A percentile compares a stretch with the other conserved stretches of the same genome.
Evolutionary conservation across 2,329 filamentous ascomycete genomes (phyloP).

Genomic region (Penicillium olsonii): DNA sequence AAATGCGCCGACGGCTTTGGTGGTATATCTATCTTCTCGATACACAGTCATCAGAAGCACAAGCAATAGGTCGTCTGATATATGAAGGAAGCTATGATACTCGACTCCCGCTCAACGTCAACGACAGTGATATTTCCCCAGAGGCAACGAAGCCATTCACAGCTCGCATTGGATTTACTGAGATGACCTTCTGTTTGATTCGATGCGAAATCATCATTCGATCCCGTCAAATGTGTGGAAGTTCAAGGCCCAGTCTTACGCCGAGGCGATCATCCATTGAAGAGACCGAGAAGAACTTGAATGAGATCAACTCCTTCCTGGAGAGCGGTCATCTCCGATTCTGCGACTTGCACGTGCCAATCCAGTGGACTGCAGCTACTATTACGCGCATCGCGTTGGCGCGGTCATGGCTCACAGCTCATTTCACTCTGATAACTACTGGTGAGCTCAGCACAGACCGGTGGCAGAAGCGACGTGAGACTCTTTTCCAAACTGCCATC

Average conservation of each 20-base stretch:
- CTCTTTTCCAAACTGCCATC: neutral
- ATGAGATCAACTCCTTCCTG: neutral
- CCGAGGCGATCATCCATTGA: neutral
- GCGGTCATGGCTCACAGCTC: neutral
- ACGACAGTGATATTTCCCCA: slow-evolving; percentile 30
- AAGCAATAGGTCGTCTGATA: slow-evolving; percentile 35
- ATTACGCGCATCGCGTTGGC: slow-evolving; percentile 6
- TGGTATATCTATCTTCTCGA: slow-evolving; percentile 44
- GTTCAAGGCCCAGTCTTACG: neutral
- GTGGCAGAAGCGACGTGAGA: neutral
- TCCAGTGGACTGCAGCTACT: slow-evolving; percentile 12
- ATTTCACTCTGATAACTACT: neutral
- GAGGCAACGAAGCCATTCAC: slow-evolving; percentile 43
- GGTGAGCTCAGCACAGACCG: neutral
- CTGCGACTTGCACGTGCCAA: slow-evolving; percentile 6
- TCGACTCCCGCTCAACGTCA: neutral
- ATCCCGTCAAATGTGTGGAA: neutral
- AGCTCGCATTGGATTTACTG: slow-evolving; percentile 48
- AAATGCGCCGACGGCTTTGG: slow-evolving; percentile 25
- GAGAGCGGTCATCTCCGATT: slow-evolving; percentile 7
- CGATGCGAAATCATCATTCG: slow-evolving; percentile 44
- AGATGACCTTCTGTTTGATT: slow-evolving; percentile 46
- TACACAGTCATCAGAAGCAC: slow-evolving; percentile 38
- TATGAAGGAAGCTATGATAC: slow-evolving; percentile 44
- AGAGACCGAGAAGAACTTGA: neutral